Percentiles rank a stretch among this genome's conserved stretches.
phyloP scores from a whole-genome alignment of 768 basidiomycete genomes.

The Leccinum barrowsii region DNA sequence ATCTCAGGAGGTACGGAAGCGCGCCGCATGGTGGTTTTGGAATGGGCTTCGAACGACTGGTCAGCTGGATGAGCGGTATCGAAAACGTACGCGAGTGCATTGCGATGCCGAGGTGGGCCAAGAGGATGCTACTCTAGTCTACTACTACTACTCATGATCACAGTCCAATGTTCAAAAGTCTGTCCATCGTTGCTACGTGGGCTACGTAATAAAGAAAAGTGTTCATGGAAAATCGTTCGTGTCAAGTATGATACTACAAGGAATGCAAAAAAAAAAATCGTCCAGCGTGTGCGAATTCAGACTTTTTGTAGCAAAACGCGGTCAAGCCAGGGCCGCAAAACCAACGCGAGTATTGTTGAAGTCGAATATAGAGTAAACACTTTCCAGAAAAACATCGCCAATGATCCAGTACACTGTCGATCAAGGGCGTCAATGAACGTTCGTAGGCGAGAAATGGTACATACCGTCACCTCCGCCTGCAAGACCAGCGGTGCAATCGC shows the following conservation, averaged over 20 bases:
- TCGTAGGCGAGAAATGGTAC: neutral
- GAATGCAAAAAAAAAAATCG: neutral
- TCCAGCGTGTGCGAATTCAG: neutral
- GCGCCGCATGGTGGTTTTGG: slow-evolving; percentile 96
- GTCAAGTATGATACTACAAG: neutral
- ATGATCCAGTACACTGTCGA: slow-evolving; percentile 30
- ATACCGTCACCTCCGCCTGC: slow-evolving; percentile 27
- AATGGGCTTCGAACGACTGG: slow-evolving; percentile 88
- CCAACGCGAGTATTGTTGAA: slow-evolving; percentile 35
- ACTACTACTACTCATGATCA: neutral
- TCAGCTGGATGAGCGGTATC: slow-evolving; percentile 83
- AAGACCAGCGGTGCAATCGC: slow-evolving; percentile 37
- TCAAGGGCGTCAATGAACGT: neutral
- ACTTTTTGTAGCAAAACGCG: neutral
- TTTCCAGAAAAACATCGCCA: slow-evolving; percentile 35
- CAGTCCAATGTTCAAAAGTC: neutral
- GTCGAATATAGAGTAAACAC: slow-evolving; percentile 33
- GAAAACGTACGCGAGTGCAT: slow-evolving; percentile 93
- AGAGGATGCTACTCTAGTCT: slow-evolving; percentile 61
- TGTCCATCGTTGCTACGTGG: neutral
- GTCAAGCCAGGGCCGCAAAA: slow-evolving; percentile 36
- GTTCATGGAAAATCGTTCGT: neutral
- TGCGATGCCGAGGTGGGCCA: slow-evolving; percentile 87
- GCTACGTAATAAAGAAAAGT: neutral
- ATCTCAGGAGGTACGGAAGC: slow-evolving; percentile 79